These are phyloP conservation scores for Phalaenopsis aphrodite DNA, from an alignment of 106 monocot species.

Conservation along the genomic window DNA sequence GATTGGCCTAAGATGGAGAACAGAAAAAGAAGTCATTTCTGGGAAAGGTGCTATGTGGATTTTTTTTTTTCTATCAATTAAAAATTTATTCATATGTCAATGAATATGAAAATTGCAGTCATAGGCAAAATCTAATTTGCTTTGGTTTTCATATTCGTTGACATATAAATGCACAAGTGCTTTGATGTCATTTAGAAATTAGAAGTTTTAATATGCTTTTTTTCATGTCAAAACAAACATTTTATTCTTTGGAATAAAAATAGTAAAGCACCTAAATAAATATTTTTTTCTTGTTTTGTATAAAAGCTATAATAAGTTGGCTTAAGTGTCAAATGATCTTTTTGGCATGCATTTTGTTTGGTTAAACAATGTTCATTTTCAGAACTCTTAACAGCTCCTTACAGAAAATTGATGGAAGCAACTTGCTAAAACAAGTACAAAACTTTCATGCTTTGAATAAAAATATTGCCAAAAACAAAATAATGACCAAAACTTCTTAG, in stretches of 20 bases:
- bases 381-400: background rate
- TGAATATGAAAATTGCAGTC: background rate
- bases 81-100: background rate
- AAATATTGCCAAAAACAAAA: background rate
- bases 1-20: conserved; percentile 99
- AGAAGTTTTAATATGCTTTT: no score
- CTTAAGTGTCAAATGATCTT: background rate
- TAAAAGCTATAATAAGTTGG: background rate
- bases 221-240: background rate
- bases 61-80: background rate
- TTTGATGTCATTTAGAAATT: no score
- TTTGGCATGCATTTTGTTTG: background rate
- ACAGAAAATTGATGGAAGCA: background rate
- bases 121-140: background rate
- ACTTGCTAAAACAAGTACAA: background rate
- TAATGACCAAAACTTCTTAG: background rate
- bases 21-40: conserved; percentile 88
- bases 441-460: background rate
- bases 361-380: background rate
- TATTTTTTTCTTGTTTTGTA: background rate
- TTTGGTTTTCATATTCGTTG: no score
- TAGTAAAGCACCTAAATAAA: background rate
- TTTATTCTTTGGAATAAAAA: background rate
- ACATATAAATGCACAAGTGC: no score
- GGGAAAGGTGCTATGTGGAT: conserved; percentile 61